Conservation (phyloP, 108 stramenopile species). For the Seminavis robusta region DNA sequence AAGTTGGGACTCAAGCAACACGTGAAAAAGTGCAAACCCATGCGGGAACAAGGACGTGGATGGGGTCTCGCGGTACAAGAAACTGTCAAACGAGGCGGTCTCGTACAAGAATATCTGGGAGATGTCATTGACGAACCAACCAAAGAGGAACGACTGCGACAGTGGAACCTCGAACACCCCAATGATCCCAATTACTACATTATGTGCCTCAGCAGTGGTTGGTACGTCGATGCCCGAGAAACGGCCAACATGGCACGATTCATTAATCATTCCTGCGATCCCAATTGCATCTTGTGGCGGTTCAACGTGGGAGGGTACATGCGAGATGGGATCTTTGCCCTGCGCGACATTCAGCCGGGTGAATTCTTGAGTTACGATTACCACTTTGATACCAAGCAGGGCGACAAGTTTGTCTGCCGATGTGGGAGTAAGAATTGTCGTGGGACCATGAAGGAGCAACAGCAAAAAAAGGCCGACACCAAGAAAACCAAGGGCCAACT, state of each 20-base stretch:
- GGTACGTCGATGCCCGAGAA: slow-evolving; percentile 89
- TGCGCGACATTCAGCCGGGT: slow-evolving; percentile 67
- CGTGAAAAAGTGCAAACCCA: slow-evolving; percentile 65
- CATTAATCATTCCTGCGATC: slow-evolving; percentile 95
- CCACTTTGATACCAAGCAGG: slow-evolving; percentile 79
- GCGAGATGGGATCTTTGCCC: slow-evolving; percentile 82
- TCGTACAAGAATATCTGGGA: slow-evolving; percentile 90
- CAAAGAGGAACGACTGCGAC: slow-evolving; percentile 62
- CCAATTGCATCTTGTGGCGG: slow-evolving; percentile 83
- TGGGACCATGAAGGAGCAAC: slow-evolving; percentile 64
- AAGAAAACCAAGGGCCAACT: slow-evolving; percentile 36
- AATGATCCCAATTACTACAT: slow-evolving; percentile 94
- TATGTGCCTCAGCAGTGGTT: slow-evolving; percentile 81
- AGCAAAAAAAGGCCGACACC: slow-evolving; percentile 7
- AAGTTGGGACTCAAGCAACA: slow-evolving; percentile 41
- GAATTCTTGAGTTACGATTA: slow-evolving; percentile 92
- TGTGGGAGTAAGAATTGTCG: slow-evolving; percentile 77
- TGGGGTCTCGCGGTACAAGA: slow-evolving; percentile 85
- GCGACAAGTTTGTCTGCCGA: slow-evolving; percentile 59
- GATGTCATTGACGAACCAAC: slow-evolving; percentile 83
- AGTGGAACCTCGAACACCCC: slow-evolving; percentile 77
- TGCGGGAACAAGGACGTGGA: slow-evolving; percentile 82
- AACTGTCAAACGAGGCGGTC: slow-evolving; percentile 56
- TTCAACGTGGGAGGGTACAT: slow-evolving; percentile 81
- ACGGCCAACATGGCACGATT: slow-evolving; percentile 85